Percentiles rank a stretch among this genome's conserved stretches.
Conservation (phyloP, 2,329 filamentous ascomycete genomes). For the Chrysosporium queenslandicum region DNA sequence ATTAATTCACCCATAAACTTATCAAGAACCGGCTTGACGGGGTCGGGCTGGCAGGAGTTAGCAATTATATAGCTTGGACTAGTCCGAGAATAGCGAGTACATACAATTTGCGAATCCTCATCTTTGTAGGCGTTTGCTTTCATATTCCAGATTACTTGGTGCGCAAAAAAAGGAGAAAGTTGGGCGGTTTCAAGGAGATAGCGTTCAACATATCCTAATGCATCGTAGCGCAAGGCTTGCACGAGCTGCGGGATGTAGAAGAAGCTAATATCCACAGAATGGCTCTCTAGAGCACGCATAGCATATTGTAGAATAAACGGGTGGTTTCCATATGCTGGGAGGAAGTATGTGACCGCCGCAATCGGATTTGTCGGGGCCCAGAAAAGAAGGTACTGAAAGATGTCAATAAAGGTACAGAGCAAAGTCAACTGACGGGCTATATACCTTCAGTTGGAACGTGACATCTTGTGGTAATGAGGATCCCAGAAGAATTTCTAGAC, state of each 20-base stretch:
- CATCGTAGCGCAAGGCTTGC: conserved; percentile 86
- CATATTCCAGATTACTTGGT: conserved; percentile 99
- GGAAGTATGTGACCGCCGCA: conserved; percentile 84
- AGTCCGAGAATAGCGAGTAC: too few relatives aligned
- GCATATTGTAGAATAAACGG: conserved; percentile 93
- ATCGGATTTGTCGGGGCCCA: conserved; percentile 91
- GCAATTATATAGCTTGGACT: too few relatives aligned
- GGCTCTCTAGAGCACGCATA: conserved; percentile 86
- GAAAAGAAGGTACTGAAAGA: conserved; percentile 67
- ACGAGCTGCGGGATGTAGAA: conserved; percentile 99
- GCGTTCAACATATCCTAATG: conserved; percentile 83
- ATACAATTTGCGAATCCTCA: conserved; percentile 74
- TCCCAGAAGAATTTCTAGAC: conserved; percentile 71
- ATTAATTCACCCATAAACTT: conserved; percentile 78
- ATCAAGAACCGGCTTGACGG: conserved; percentile 87
- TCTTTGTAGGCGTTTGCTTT: conserved; percentile 98
- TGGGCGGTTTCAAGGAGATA: conserved; percentile 96
- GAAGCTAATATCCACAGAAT: conserved; percentile 94
- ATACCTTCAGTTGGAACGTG: conserved; percentile 71
- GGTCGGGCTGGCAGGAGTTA: conserved; percentile 55
- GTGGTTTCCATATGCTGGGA: conserved; percentile 82
- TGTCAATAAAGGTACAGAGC: conserved; percentile 14
- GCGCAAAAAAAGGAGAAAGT: conserved; percentile 94
- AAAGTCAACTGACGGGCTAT: not conserved
- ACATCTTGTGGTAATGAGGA: conserved; percentile 67